These are phyloP conservation scores for Pythium chondricola DNA, from an alignment of 352 stramenopile species.

Conservation along the genomic window DNA sequence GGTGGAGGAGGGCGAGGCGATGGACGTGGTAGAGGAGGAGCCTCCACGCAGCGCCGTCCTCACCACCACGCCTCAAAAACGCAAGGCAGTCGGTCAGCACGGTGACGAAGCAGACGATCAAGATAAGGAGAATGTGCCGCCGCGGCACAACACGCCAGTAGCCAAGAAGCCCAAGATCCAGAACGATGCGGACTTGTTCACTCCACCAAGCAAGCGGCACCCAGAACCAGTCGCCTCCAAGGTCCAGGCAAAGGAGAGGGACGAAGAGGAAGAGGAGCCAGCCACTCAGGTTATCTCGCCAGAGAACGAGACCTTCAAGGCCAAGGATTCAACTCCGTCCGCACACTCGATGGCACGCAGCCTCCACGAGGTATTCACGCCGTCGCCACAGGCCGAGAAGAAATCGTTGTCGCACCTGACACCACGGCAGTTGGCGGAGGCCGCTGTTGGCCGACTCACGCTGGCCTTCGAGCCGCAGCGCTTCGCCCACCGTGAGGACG, in stretches of 20 bases:
- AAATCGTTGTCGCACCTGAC: constrained; percentile 1
- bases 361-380: constrained; percentile 34
- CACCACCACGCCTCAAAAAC: too few species aligned
- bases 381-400: constrained; percentile 36
- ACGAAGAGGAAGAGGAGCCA: background rate
- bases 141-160: background rate
- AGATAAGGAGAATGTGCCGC: background rate
- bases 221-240: background rate
- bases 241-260: background rate
- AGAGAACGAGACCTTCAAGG: constrained; percentile 5
- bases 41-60: too few species aligned
- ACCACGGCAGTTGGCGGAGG: constrained; percentile 17
- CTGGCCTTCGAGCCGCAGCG: constrained; percentile 33
- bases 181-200: background rate
- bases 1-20: too few species aligned
- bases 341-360: constrained; percentile 6
- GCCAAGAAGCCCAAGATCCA: constrained; percentile 8
- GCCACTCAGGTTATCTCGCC: constrained; percentile 17
- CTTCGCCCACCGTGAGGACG: constrained; percentile 56
- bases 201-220: background rate
- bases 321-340: background rate
- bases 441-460: constrained; percentile 44
- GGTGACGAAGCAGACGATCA: background rate
- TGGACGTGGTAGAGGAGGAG: too few species aligned
- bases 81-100: background rate